These are phyloP conservation scores for Fomes fomentarius DNA, from an alignment of 1,284 basidiomycete species.

Conservation along the genomic window DNA sequence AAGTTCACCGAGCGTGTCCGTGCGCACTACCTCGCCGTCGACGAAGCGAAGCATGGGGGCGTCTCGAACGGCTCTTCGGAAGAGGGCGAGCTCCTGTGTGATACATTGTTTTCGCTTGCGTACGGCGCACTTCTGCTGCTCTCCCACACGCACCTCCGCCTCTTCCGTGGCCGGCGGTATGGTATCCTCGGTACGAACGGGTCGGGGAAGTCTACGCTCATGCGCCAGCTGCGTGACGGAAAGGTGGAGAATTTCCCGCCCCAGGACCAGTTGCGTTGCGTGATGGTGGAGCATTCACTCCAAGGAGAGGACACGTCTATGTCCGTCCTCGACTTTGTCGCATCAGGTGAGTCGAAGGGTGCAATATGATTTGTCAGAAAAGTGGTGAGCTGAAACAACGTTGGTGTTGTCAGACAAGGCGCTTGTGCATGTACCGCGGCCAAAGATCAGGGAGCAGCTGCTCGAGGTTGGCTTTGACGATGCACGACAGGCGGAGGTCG, in stretches of 20 bases:
- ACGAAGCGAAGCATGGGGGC: constrained; percentile 64
- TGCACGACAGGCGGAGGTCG: constrained; percentile 81
- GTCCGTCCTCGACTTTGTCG: constrained; percentile 88
- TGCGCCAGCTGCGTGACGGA: constrained; percentile 94
- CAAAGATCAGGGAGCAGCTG: constrained; percentile 80
- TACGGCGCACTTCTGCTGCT: constrained; percentile 95
- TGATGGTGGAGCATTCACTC: constrained; percentile 96
- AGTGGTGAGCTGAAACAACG: constrained; percentile 1
- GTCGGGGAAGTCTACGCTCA: constrained; percentile 94
- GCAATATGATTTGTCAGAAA: not conserved
- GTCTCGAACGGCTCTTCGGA: constrained; percentile 53
- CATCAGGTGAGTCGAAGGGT: constrained; percentile 58
- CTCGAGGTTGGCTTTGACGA: constrained; percentile 92
- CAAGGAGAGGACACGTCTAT: constrained; percentile 89
- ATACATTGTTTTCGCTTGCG: constrained; percentile 94
- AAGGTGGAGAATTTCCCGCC: constrained; percentile 98
- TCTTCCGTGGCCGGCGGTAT: constrained; percentile 91
- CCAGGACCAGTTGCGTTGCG: constrained; percentile 81
- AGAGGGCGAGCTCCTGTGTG: constrained; percentile 88
- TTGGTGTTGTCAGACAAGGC: constrained; percentile 51
- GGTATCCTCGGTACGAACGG: constrained; percentile 97
- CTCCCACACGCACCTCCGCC: constrained; percentile 92
- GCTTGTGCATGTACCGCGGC: constrained; percentile 59
- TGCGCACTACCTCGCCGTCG: constrained; percentile 77
- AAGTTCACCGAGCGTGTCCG: constrained; percentile 69